Conservation (phyloP, 2,329 filamentous ascomycete species). For the Myriangium duriaei region DNA sequence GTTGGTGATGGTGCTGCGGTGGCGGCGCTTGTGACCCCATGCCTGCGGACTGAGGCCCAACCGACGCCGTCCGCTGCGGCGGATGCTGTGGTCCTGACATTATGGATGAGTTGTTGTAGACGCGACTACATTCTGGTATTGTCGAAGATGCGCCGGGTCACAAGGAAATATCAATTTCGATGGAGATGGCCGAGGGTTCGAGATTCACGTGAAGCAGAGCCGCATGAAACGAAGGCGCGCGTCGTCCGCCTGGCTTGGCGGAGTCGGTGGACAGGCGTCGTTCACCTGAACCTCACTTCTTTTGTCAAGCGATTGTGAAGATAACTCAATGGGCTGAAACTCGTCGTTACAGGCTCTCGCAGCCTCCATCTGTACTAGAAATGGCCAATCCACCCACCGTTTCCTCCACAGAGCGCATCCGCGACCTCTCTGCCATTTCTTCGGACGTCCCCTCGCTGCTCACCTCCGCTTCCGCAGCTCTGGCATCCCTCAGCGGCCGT, state of each 20-base stretch:
- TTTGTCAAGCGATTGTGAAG: too few relatives aligned
- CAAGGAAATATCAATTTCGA: too few relatives aligned
- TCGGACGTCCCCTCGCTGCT: constrained; percentile 44
- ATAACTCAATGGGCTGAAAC: constrained; percentile 11
- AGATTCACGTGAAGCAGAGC: not conserved
- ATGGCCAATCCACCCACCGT: constrained; percentile 27
- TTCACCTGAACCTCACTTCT: too few relatives aligned
- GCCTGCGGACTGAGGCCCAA: constrained; percentile 28
- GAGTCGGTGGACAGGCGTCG: not conserved
- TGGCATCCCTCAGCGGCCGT: constrained; percentile 49
- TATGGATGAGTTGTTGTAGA: too few relatives aligned
- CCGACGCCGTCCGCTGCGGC: constrained; percentile 24
- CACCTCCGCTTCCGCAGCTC: constrained; percentile 46
- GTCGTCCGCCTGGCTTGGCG: not conserved
- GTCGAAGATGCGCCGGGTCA: too few relatives aligned
- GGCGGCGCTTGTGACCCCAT: constrained; percentile 36
- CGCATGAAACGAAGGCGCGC: not conserved
- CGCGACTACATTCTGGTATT: constrained; percentile 4
- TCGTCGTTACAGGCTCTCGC: not conserved
- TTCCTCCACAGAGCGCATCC: constrained; percentile 63
- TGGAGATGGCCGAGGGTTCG: too few relatives aligned
- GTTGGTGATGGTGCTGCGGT: constrained; percentile 33
- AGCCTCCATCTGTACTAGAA: constrained; percentile 7
- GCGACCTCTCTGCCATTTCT: constrained; percentile 70
- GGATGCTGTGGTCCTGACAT: constrained; percentile 26